phyloP scores from a whole-genome alignment of 441 rosid species.

The Manihot esculenta region DNA sequence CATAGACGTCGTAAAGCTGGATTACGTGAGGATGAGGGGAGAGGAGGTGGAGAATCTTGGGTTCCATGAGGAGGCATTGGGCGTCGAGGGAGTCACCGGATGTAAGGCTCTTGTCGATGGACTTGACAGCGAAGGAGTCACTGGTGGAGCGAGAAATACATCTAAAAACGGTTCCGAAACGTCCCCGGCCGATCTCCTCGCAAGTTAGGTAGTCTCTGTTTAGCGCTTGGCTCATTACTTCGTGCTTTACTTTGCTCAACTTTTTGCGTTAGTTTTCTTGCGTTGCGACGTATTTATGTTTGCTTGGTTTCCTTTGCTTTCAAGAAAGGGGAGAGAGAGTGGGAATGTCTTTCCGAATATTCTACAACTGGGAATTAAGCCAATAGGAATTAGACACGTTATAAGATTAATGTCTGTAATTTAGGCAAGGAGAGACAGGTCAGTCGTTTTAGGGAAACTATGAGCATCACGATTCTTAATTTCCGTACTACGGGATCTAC shows the following conservation, averaged over 20 bases:
- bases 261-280: not conserved
- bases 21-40: slow-evolving; percentile 53
- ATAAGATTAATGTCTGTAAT: too few species aligned
- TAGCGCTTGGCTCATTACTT: slow-evolving; percentile 46
- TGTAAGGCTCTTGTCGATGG: slow-evolving; percentile 52
- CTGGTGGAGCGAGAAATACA: slow-evolving; percentile 36
- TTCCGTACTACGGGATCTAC: too few species aligned
- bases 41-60: slow-evolving; percentile 47
- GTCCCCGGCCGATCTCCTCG: slow-evolving; percentile 68
- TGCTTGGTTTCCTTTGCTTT: not conserved
- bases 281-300: not conserved
- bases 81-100: slow-evolving; percentile 65
- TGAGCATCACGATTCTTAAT: too few species aligned
- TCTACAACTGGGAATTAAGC: slow-evolving; percentile 9
- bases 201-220: slow-evolving; percentile 41
- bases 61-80: slow-evolving; percentile 55
- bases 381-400: slow-evolving; percentile 1
- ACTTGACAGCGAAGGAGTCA: slow-evolving; percentile 51
- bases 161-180: slow-evolving; percentile 55
- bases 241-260: too few species aligned
- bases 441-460: too few species aligned
- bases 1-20: slow-evolving; percentile 38
- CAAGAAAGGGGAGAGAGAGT: not conserved
- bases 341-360: slow-evolving; percentile 37
- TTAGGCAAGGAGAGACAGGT: too few species aligned